Evolutionary conservation across 2,329 filamentous ascomycete genomes (phyloP), one percentile per base, ranked within the genome.

Genomic region (Microcyclospora tardicrescens): DNA sequence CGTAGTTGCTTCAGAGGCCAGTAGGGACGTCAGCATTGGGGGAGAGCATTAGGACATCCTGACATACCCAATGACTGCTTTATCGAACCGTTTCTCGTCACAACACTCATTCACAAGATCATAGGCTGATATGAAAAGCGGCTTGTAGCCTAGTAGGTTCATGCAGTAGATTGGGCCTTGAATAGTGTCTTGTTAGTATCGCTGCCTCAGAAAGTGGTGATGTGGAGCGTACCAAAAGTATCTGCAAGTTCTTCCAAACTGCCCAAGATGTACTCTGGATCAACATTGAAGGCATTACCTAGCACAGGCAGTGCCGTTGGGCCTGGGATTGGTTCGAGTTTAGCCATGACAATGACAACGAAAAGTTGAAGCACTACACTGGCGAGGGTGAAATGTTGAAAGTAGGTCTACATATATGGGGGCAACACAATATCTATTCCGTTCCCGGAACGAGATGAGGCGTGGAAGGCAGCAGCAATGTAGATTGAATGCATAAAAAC

Each of bases 131-230:
- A 44, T 36, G 27, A 35, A 37, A 16, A 44, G 14, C 29, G 40
- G 41, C 15, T 43, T 24, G 11, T 39, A 37, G 28, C 41, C 39
- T 24, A 80, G 32, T 28, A 47, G 34, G 33, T 32, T 39, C 16
- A 47, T 33, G 5, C 30, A 42, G 40, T 39, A 41, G 36, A 49
- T 47, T 13, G 41, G 32, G 19, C 19, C 19, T 24, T 24, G 19
- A 24, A 24, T n/a, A 24, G 19, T 5, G 8, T 24, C 19, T 24
- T 24, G 19, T 24, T 24, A 24, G 8, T 8, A 24, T 24, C 8
- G 19, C 8, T 44, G 29, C 19, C 28, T 16, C 10, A 9, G 5
- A 13, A 3, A 16, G 19, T 14, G 11, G 5, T 12, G 11, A 34
- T 10, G 11, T 13, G 4, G 16, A 16, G 24, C 27, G 14, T 37